Evolutionary conservation across 2,329 filamentous ascomycete genomes (phyloP), one percentile per base, ranked within the genome.

Genomic region (Verticillium isaacii): DNA sequence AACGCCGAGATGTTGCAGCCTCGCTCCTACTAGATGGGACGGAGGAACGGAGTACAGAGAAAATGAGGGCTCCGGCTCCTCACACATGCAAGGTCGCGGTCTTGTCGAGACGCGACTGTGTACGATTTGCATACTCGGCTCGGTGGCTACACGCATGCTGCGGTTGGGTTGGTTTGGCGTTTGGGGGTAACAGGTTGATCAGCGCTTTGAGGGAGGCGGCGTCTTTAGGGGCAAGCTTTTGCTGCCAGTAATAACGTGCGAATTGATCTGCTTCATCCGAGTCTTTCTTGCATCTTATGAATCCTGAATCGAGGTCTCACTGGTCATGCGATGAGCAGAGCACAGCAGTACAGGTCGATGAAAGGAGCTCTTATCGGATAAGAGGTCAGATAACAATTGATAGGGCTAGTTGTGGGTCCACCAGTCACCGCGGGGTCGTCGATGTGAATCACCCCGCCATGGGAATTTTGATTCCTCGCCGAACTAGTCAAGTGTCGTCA

Each of bases 1-100:
- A 81, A 82, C 68, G 69, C 76, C 25, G 77, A 79, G 54, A 34
- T 34, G 54, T 17, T 56, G 15, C 54, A 56, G 54, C 54, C 54
- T 32, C 54, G 54, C 32, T 32, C 54, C 54, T 56, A 56, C 19
- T 50, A 50, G 11, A 23, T n/a, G 45, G 11, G 25, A 25, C 17
- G 19, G 4, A 23, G n/a, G 9, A 8, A 12, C 17, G 19, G 45
- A 5, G 15, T n/a, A 12, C 25, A n/a, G 37, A 17, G 37, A 5
- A 41, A 5, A 12, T 3, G 29, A 14, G 34, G 34, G 9, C 14
- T 36, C 12, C 2, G 9, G 7, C 11, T 36, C 34, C 7, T 14
- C 12, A 23, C n/a, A 8, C 45, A 7, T 41, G 15, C 17, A 50
- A 23, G 45, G 9, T 25, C 9, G 19, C 45, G 45, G 11, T 50